Base-by-base conservation (phyloP, 2,329 filamentous ascomycete species). In the Pseudopyrenochaeta lycopersici region DNA sequence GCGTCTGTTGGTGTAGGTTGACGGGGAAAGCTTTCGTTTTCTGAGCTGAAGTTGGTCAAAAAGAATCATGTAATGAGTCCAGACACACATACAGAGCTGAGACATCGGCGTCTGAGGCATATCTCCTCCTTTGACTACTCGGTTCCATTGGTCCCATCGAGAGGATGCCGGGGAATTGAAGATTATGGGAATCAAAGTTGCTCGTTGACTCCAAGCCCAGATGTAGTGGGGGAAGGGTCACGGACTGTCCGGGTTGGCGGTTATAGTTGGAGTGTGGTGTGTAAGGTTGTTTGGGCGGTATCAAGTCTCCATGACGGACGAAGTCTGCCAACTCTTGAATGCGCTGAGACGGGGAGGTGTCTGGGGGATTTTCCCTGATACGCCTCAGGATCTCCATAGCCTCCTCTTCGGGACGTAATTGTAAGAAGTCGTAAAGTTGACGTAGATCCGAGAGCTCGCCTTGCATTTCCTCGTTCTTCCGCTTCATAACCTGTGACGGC, bases 401-500 rank as follows among this genome's bases (percentile, higher is more conserved):
- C 51, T 73, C 70, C 11, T 67, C 58, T 46, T 72, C 69, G 1
- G 70, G 68, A 14, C 64, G 64, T 7, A 69, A 40, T 4, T 66
- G 67, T 12, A 73, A 56, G 17, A 64, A 68, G 17, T 73, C 68
- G 42, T 73, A 73, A 14, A 73, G 55, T 38, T 71, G 66, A 27
- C 70, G 70, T 4, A 73, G 58, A 21, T 71, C 67, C 1, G 64
- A 67, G 3, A 73, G 55, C 49, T 73, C 70, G 12, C 67, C 68
- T 42, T 72, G 70, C 68, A 73, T 73, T 46, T 73, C 70, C 40
- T 73, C 70, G 27, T 73, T 72, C 47, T 72, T 72, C 11, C 70
- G 61, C 51, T 73, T 73, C 67, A 72, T 72, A 12, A 69, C 70
- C 58, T 73, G 70, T 1, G 67, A 72, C 7, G 70, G 70, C 51